Conservation (phyloP, 1,284 basidiomycete genomes). For the Coniophora puteana region DNA sequence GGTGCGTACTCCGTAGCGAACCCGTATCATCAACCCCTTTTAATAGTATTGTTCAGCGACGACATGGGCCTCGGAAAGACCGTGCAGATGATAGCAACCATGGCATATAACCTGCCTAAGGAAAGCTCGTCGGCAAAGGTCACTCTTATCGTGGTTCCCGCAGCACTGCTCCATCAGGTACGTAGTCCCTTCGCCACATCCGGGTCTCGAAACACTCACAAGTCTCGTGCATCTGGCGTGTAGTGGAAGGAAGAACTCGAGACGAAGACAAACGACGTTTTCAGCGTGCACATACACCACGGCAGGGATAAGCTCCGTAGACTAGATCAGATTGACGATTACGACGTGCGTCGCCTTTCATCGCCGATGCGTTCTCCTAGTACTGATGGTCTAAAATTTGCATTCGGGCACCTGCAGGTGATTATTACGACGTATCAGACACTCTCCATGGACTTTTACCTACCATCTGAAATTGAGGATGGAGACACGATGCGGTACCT, state of each 20-base stretch:
- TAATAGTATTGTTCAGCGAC: conserved; percentile 44
- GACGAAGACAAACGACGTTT: conserved; percentile 61
- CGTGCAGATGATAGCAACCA: conserved; percentile 71
- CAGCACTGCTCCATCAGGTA: conserved; percentile 64
- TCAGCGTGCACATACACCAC: conserved; percentile 61
- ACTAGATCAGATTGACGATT: conserved; percentile 39
- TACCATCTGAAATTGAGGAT: conserved; percentile 40
- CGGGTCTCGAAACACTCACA: conserved; percentile 1
- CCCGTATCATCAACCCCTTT: background rate
- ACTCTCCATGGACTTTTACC: conserved; percentile 48
- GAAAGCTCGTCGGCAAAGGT: conserved; percentile 42
- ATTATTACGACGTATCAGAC: conserved; percentile 71
- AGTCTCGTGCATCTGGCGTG: background rate
- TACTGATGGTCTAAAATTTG: too few relatives aligned
- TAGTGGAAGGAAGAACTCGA: conserved; percentile 72
- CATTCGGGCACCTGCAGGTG: conserved; percentile 32
- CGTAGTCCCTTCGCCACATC: conserved; percentile 2
- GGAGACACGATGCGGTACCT: conserved; percentile 47
- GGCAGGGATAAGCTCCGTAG: conserved; percentile 61
- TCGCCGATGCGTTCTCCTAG: too few relatives aligned
- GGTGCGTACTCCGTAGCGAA: conserved; percentile 35
- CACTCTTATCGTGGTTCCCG: conserved; percentile 66
- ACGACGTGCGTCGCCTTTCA: conserved; percentile 43
- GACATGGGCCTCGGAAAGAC: conserved; percentile 89
- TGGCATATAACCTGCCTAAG: conserved; percentile 54